phyloP scores from a whole-genome alignment of 371 early-diverging fungal genomes.

The Mucor mucedo region DNA sequence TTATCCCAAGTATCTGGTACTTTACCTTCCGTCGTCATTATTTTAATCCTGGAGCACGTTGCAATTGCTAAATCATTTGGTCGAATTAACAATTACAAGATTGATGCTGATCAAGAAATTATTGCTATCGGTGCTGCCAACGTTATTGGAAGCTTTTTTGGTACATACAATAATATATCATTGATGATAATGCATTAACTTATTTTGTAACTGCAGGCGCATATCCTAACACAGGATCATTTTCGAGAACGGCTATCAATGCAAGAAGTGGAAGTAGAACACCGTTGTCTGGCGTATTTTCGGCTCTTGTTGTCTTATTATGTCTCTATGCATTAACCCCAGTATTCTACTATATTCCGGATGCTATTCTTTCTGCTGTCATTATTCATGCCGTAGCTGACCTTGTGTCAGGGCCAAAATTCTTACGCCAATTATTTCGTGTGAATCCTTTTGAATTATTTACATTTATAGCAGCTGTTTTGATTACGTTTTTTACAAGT shows the following conservation, averaged over 20 bases:
- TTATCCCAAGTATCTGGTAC: slow-evolving; percentile 48
- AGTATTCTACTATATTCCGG: slow-evolving; percentile 86
- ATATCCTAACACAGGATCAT: slow-evolving; percentile 88
- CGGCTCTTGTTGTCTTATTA: slow-evolving; percentile 75
- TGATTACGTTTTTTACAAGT: slow-evolving; percentile 66
- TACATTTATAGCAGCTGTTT: slow-evolving; percentile 55
- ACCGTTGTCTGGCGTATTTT: slow-evolving; percentile 79
- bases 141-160: slow-evolving; percentile 79
- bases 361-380: slow-evolving; percentile 77
- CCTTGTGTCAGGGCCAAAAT: slow-evolving; percentile 47
- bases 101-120: slow-evolving; percentile 81
- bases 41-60: slow-evolving; percentile 82
- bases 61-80: slow-evolving; percentile 78
- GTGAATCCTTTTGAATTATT: slow-evolving; percentile 57
- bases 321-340: slow-evolving; percentile 80
- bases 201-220: slow-evolving; percentile 47
- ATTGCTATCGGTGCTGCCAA: slow-evolving; percentile 86
- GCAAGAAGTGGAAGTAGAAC: slow-evolving; percentile 78
- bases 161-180: slow-evolving; percentile 27
- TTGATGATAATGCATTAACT: neutral
- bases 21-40: slow-evolving; percentile 68
- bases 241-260: slow-evolving; percentile 88
- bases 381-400: slow-evolving; percentile 76
- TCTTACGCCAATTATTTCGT: slow-evolving; percentile 32
- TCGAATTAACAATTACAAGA: slow-evolving; percentile 59